Evolutionary conservation across 1,284 basidiomycete species (phyloP).

Genomic region (Ustanciosporium gigantosporum): DNA sequence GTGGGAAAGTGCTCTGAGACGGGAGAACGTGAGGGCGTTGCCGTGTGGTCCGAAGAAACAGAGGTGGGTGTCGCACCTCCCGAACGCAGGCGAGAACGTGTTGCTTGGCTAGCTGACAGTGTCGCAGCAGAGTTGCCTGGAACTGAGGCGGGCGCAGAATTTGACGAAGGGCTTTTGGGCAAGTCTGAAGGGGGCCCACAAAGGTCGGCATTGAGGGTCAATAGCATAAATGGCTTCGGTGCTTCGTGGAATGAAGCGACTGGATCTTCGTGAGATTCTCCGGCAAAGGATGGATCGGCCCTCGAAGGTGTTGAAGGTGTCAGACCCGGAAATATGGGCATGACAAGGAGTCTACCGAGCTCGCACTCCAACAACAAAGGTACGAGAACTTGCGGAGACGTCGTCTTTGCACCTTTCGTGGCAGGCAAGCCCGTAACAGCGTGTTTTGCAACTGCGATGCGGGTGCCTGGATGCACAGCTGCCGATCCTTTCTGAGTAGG

Average conservation of each 20-base stretch:
- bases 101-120: slow-evolving; percentile 8
- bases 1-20: slow-evolving; percentile 20
- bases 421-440: slow-evolving; percentile 5
- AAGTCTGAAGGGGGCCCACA: neutral
- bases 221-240: slow-evolving; percentile 29
- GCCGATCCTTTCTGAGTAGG: too few relatives aligned
- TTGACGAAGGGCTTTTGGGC: slow-evolving; percentile 1
- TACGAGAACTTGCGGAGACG: slow-evolving; percentile 7
- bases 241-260: neutral
- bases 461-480: slow-evolving; percentile 12
- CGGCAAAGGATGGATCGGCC: slow-evolving; percentile 3
- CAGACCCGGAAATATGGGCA: slow-evolving; percentile 17
- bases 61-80: slow-evolving; percentile 27
- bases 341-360: slow-evolving; percentile 20
- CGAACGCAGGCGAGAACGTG: slow-evolving; percentile 18
- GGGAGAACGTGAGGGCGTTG: slow-evolving; percentile 19
- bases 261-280: slow-evolving; percentile 5
- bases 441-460: slow-evolving; percentile 15
- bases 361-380: slow-evolving; percentile 31
- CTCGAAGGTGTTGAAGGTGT: slow-evolving; percentile 3
- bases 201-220: slow-evolving; percentile 24
- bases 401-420: neutral
- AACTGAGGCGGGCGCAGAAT: too few relatives aligned
- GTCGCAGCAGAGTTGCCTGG: slow-evolving; percentile 11
- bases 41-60: slow-evolving; percentile 5